Evolutionary conservation across 306 rosid genomes (phyloP).

Genomic region (Purshia tridentata): DNA sequence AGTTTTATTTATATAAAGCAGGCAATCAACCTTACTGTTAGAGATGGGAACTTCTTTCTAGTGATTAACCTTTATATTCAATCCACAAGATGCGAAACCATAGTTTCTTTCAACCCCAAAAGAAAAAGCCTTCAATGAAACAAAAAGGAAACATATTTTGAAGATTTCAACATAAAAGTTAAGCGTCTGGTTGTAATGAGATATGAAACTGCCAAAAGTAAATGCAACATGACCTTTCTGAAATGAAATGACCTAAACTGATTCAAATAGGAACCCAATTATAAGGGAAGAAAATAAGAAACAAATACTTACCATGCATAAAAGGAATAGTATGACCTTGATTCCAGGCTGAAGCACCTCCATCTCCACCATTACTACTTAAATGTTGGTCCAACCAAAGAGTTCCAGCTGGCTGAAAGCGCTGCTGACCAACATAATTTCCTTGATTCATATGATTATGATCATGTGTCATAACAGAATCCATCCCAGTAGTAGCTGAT

Average conservation of each 20-base stretch:
- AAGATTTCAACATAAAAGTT: not conserved
- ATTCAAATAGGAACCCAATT: slow-evolving; percentile 5
- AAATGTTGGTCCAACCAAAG: slow-evolving; percentile 81
- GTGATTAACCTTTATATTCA: not conserved
- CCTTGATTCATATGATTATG: slow-evolving; percentile 62
- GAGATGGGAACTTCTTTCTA: not conserved
- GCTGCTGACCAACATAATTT: slow-evolving; percentile 77
- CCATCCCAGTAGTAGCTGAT: slow-evolving; percentile 43
- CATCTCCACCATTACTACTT: slow-evolving; percentile 50
- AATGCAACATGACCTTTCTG: not conserved
- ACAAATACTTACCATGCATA: slow-evolving; percentile 46
- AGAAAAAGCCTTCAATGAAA: not conserved
- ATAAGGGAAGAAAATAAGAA: slow-evolving; percentile 16
- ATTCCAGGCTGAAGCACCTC: slow-evolving; percentile 66
- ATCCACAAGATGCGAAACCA: not conserved
- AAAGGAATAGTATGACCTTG: slow-evolving; percentile 58
- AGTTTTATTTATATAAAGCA: not conserved
- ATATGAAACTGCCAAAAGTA: not conserved
- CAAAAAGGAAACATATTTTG: not conserved
- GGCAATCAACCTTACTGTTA: not conserved
- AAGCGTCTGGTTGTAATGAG: not conserved
- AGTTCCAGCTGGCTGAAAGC: slow-evolving; percentile 64
- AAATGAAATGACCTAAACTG: not conserved
- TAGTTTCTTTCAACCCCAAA: not conserved
- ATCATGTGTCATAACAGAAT: slow-evolving; percentile 55